These are phyloP conservation scores for Gossypium schwendimanii DNA, from an alignment of 441 rosid genomes.

Conservation along the genomic window DNA sequence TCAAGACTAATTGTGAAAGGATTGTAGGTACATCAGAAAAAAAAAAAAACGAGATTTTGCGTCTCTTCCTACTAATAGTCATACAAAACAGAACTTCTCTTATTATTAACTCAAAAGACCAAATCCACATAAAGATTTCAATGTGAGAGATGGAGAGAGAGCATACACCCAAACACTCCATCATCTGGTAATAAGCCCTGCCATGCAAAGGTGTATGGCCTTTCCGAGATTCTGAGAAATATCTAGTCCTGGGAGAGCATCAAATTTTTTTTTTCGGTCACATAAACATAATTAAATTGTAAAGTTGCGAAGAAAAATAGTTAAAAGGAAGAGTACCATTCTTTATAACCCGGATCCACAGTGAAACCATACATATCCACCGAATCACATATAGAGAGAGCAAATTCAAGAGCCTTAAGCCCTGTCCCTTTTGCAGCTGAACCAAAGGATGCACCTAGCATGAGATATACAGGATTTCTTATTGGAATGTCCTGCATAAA, in stretches of 20 bases:
- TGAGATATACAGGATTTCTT: slow-evolving; percentile 75
- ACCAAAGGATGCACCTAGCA: slow-evolving; percentile 92
- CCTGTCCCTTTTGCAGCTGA: slow-evolving; percentile 98
- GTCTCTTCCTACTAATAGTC: background rate
- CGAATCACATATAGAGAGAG: slow-evolving; percentile 78
- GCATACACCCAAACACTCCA: slow-evolving; percentile 95
- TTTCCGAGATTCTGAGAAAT: slow-evolving; percentile 88
- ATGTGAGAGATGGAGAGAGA: slow-evolving; percentile 1
- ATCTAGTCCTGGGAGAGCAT: slow-evolving; percentile 67
- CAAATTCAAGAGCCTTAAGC: slow-evolving; percentile 94
- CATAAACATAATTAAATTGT: background rate
- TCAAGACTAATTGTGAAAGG: slow-evolving; percentile 1
- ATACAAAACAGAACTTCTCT: background rate
- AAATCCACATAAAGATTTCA: background rate
- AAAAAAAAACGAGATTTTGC: background rate
- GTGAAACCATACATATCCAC: slow-evolving; percentile 98
- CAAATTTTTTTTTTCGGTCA: slow-evolving; percentile 6
- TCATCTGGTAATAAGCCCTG: slow-evolving; percentile 95
- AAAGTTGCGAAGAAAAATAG: background rate
- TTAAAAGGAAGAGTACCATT: slow-evolving; percentile 49
- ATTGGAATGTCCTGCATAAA: slow-evolving; percentile 83
- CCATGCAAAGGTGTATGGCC: slow-evolving; percentile 97
- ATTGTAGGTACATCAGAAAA: slow-evolving; percentile 6
- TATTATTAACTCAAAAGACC: background rate
- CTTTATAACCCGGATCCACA: slow-evolving; percentile 91